Evolutionary conservation across 2,329 filamentous ascomycete genomes (phyloP), one percentile per base, ranked within the genome.

Genomic region (Fusarium oxysporum): DNA sequence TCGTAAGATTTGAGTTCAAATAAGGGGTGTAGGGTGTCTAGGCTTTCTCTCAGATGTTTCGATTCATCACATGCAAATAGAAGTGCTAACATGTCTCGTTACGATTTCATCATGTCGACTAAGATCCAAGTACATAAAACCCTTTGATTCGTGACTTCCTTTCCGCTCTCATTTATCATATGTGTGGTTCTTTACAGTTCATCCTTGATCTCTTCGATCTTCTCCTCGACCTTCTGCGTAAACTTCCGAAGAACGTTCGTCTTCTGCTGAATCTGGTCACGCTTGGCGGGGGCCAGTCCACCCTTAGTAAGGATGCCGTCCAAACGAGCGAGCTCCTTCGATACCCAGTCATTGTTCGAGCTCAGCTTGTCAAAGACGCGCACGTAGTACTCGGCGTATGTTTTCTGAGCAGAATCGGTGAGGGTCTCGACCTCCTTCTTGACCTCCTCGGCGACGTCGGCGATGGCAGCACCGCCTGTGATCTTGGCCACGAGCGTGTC

Each of bases 351-450:
- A 70, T 92, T 87, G 84, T 92, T 97, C 82, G 92, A 87, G 80
- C 86, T 87, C 72, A 96, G 85, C 90, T 98, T 98, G 81, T 93
- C 90, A 69, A 96, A 92, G 61, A 97, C 95, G 81, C 93, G 94
- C 81, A 96, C 87, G 83, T 99, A 98, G 89, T 99, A 99, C 84
- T 95, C 89, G 51, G 94, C 94, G 80, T 96, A 97, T 86, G 93
- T 94, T 82, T 92, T 83, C 82, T 90, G 85, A 17, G 85, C 85
- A 70, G 85, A 81, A 59, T 89, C 91, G 84, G 92, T 89, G 58
- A 96, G 82, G 57, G 83, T 85, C 76, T 88, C 87, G 28, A 91
- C 91, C 69, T 90, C 89, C 85, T 92, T 92, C 86, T 92, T 92
- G 59, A 93, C 87, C 83, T 97, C 92, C 47, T 87, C 87, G 38